Conservation (phyloP, 495 filamentous ascomycete genomes). For the Penicillium cataractarum region DNA sequence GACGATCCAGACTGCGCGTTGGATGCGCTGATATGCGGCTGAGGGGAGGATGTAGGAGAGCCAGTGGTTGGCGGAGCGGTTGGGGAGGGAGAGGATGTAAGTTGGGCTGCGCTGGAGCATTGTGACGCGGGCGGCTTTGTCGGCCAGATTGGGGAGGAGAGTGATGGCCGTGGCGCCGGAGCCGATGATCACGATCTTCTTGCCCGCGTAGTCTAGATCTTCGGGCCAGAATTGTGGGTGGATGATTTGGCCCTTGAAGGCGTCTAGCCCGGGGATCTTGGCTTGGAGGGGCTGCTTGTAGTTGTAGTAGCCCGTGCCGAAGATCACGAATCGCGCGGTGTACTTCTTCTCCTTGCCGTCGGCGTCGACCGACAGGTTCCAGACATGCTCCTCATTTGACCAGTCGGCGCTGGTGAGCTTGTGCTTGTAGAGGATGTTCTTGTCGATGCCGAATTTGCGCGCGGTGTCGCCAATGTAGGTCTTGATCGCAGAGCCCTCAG, state of each 20-base stretch:
- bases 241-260: constrained; percentile 48
- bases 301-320: constrained; percentile 68
- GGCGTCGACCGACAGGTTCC: constrained; percentile 60
- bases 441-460: constrained; percentile 60
- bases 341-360: constrained; percentile 50
- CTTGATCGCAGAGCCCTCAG: constrained; percentile 59
- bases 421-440: constrained; percentile 63
- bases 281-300: constrained; percentile 60
- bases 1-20: constrained; percentile 51
- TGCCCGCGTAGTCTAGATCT: constrained; percentile 50
- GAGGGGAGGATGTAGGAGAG: constrained; percentile 47
- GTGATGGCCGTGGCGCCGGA: constrained; percentile 62
- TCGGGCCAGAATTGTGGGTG: constrained; percentile 61
- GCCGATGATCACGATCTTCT: constrained; percentile 60
- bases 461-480: constrained; percentile 66
- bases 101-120: constrained; percentile 64
- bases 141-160: constrained; percentile 49
- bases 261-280: constrained; percentile 45
- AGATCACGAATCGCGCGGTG: constrained; percentile 59
- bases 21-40: constrained; percentile 38
- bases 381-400: constrained; percentile 60
- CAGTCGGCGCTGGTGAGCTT: constrained; percentile 59
- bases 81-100: constrained; percentile 58
- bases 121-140: constrained; percentile 50
- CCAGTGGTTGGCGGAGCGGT: constrained; percentile 36